These are phyloP conservation scores for Antarctomyces pellizariae DNA, from an alignment of 495 filamentous ascomycete species.

Conservation along the genomic window DNA sequence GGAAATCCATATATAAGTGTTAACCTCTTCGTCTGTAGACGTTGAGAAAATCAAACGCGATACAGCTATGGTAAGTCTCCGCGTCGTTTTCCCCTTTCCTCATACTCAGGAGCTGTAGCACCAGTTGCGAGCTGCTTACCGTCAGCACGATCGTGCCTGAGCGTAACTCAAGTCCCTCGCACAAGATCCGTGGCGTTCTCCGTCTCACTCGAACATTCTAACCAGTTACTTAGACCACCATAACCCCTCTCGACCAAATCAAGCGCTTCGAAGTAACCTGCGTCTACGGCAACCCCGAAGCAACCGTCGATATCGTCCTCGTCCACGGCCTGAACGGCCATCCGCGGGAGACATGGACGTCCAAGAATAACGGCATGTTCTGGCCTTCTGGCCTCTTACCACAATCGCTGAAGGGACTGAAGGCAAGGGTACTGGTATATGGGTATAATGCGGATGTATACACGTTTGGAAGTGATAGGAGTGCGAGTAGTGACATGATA, in stretches of 20 bases:
- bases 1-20: no score
- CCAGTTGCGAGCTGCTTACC: no score
- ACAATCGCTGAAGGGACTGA: constrained; percentile 27
- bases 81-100: no score
- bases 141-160: no score
- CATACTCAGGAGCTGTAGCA: no score
- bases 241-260: constrained; percentile 26
- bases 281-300: constrained; percentile 35
- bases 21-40: no score
- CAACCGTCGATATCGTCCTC: constrained; percentile 43
- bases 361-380: constrained; percentile 35
- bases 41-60: no score
- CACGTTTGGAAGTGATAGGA: constrained; percentile 29
- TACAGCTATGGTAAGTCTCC: no score
- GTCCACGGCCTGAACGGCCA: constrained; percentile 73
- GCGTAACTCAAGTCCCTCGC: no score
- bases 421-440: constrained; percentile 46
- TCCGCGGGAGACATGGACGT: constrained; percentile 53
- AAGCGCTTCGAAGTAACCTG: constrained; percentile 45
- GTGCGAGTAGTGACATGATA: constrained; percentile 43
- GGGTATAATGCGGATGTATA: constrained; percentile 70
- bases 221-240: constrained; percentile 11
- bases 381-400: constrained; percentile 64
- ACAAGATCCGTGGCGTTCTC: no score
- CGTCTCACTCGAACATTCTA: no score